phyloP scores from a whole-genome alignment of 176 grass and related monocot genomes.

The Aegilops umbellulata region DNA sequence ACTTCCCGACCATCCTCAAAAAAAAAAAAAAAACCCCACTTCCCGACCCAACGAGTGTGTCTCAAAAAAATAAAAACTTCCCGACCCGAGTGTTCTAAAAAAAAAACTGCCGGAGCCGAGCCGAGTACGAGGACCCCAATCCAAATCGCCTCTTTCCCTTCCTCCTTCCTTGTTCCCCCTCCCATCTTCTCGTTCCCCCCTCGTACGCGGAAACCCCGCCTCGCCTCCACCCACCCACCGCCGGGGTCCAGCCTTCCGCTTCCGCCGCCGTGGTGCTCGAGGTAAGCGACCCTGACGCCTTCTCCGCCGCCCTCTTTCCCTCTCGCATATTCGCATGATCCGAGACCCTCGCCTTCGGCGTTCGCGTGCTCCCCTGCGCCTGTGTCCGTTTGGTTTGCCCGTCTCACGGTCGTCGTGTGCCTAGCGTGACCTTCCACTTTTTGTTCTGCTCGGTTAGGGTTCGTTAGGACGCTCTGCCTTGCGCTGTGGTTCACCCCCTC shows the following conservation, averaged over 20 bases:
- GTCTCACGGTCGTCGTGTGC: not conserved
- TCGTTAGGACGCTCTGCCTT: not conserved
- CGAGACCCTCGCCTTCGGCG: not conserved
- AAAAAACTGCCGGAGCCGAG: not conserved
- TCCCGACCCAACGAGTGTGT: no score
- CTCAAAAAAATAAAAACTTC: no score
- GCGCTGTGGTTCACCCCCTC: not conserved
- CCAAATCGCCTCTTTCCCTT: conserved; percentile 4
- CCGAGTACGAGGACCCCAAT: not conserved
- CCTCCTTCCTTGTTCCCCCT: not conserved
- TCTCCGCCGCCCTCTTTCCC: not conserved
- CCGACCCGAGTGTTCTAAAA: no score
- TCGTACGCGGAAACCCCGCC: not conserved
- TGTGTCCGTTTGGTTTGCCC: not conserved
- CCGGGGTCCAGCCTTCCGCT: not conserved
- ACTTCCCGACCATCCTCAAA: no score
- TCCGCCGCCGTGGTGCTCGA: not conserved
- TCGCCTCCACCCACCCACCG: conserved; percentile 21
- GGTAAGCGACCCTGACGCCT: not conserved
- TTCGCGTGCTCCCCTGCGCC: not conserved
- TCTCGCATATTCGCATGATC: not conserved
- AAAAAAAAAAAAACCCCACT: no score
- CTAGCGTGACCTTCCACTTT: not conserved
- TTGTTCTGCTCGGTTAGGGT: not conserved
- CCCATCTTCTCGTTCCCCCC: not conserved